Evolutionary conservation across 257 asterid species (phyloP).

Genomic region (Capsicum pubescens): DNA sequence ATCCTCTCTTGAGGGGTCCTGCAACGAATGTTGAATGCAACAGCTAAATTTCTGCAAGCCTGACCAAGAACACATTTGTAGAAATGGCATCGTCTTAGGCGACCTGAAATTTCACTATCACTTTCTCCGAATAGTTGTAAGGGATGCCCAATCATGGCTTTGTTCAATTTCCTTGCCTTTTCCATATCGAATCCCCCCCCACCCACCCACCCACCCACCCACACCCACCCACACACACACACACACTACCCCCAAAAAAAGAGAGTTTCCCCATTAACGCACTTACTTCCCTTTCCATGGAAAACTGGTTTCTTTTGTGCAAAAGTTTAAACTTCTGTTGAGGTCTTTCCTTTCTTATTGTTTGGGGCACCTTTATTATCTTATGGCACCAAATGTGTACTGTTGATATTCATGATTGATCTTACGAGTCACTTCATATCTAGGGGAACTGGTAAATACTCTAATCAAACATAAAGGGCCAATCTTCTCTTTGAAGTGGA

Average conservation of each 20-base stretch:
- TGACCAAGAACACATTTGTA: background rate
- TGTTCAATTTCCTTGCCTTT: background rate
- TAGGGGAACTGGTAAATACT: slow-evolving; percentile 88
- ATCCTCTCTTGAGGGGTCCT: background rate
- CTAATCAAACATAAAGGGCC: slow-evolving; percentile 95
- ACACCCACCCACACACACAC: too few relatives aligned
- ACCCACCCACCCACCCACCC: too few relatives aligned
- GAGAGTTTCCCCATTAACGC: background rate
- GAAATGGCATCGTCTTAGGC: slow-evolving; percentile 12
- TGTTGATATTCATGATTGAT: slow-evolving; percentile 26
- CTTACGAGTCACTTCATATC: slow-evolving; percentile 38
- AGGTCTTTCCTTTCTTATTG: background rate
- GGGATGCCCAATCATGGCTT: background rate
- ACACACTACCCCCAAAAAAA: too few relatives aligned
- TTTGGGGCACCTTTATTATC: background rate
- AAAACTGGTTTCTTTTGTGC: slow-evolving; percentile 3
- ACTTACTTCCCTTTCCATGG: background rate
- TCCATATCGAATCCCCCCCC: too few relatives aligned
- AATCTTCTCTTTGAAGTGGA: slow-evolving; percentile 97
- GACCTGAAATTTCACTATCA: background rate
- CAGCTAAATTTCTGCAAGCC: background rate
- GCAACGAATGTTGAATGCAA: background rate
- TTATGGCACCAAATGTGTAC: slow-evolving; percentile 25
- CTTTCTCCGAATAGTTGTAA: background rate
- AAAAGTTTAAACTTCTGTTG: background rate